These are phyloP conservation scores for Boletus sensibilis DNA, from an alignment of 768 basidiomycete genomes.

Conservation along the genomic window DNA sequence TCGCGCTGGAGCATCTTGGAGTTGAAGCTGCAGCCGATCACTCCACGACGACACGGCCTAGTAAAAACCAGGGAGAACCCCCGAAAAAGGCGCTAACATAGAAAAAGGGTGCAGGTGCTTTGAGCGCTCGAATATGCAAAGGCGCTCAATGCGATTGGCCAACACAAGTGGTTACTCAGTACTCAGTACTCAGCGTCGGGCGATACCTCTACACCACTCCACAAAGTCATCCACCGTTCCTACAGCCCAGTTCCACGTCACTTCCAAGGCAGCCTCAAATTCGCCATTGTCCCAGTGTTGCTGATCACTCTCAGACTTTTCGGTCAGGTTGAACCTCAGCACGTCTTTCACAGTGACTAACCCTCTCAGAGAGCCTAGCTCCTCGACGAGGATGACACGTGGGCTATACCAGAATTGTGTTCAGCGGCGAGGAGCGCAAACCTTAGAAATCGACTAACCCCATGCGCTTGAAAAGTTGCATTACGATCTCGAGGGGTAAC, in stretches of 20 bases:
- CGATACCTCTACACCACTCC: slow-evolving; percentile 25
- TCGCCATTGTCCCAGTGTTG: slow-evolving; percentile 61
- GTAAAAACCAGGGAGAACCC: neutral
- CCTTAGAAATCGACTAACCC: slow-evolving; percentile 59
- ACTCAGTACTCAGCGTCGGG: slow-evolving; percentile 27
- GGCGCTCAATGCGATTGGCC: neutral
- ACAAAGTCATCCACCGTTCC: slow-evolving; percentile 34
- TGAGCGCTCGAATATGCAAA: neutral
- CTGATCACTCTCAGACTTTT: slow-evolving; percentile 49
- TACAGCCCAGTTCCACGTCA: slow-evolving; percentile 55
- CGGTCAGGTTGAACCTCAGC: slow-evolving; percentile 73
- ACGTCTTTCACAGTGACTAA: slow-evolving; percentile 97
- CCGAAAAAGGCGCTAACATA: neutral
- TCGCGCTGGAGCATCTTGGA: no score
- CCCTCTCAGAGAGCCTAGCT: slow-evolving; percentile 78
- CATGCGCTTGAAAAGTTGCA: slow-evolving; percentile 97
- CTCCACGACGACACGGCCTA: neutral
- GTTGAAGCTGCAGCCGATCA: no score
- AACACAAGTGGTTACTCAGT: slow-evolving; percentile 1
- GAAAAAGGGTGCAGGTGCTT: no score
- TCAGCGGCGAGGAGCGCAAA: neutral
- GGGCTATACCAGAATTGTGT: slow-evolving; percentile 51
- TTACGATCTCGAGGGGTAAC: slow-evolving; percentile 91
- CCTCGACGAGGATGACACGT: slow-evolving; percentile 92
- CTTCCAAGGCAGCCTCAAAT: slow-evolving; percentile 62